Percentiles rank a stretch among this genome's conserved stretches.
These are phyloP conservation scores for Oenanthe javanica DNA, from an alignment of 140 eudicot genomes.

Conservation along the genomic window DNA sequence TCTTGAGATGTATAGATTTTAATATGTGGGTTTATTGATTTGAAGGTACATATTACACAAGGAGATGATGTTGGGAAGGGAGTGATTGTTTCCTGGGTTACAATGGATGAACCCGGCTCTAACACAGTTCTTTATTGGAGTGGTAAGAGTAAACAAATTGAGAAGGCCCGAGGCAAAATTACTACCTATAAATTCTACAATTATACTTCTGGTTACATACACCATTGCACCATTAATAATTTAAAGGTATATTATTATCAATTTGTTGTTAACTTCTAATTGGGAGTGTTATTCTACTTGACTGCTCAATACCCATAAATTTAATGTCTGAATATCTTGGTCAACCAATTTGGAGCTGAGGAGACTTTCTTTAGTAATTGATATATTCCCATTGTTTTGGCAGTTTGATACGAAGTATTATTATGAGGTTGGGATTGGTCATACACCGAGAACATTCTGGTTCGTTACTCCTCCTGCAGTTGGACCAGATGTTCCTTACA, in stretches of 20 bases:
- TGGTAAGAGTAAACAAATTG: conserved; percentile 18
- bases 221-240: conserved; percentile 56
- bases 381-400: neutral
- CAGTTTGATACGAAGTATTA: conserved; percentile 56
- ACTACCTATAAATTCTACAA: conserved; percentile 50
- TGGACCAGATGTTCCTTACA: conserved; percentile 73
- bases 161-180: conserved; percentile 30
- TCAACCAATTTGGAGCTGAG: neutral
- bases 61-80: conserved; percentile 82
- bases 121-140: conserved; percentile 48
- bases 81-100: conserved; percentile 81
- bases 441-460: conserved; percentile 39
- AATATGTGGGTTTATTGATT: neutral
- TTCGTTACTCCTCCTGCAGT: conserved; percentile 71
- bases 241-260: conserved; percentile 35
- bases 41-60: conserved; percentile 89
- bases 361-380: neutral
- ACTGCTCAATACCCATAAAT: neutral
- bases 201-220: conserved; percentile 85
- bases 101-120: conserved; percentile 50
- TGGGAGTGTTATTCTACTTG: neutral
- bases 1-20: neutral
- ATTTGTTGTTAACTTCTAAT: neutral
- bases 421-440: conserved; percentile 54
- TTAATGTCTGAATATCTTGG: neutral